These are phyloP conservation scores for Globisporangium abappressorium DNA, from an alignment of 352 stramenopile genomes.

Conservation along the genomic window DNA sequence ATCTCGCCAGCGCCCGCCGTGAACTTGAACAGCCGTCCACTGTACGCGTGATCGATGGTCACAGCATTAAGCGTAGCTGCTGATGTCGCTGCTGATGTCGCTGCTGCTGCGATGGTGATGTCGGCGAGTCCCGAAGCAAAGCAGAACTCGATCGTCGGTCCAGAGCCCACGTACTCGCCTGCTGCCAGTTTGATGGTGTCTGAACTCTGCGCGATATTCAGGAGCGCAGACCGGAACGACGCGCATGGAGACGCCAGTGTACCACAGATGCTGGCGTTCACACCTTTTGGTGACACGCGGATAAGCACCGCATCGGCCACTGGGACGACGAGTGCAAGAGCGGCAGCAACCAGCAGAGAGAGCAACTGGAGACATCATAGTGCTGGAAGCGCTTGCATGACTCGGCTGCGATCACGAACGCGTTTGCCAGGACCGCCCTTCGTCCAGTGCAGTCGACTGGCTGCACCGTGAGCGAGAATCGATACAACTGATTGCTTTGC, in stretches of 20 bases:
- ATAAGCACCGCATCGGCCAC: conserved; percentile 19
- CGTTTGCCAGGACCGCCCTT: neutral
- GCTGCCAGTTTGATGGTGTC: conserved; percentile 2
- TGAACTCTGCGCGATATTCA: neutral
- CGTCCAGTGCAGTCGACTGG: neutral
- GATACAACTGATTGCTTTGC: neutral
- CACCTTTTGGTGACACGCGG: neutral
- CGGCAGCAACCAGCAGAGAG: neutral
- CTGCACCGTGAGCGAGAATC: neutral
- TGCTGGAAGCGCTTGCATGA: neutral
- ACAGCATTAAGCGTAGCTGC: neutral
- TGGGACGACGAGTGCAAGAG: conserved; percentile 1
- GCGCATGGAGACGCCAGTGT: neutral
- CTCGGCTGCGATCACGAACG: neutral
- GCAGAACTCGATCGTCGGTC: conserved; percentile 6
- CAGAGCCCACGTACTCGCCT: conserved; percentile 5
- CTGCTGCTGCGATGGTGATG: conserved; percentile 3
- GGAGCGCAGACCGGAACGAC: conserved; percentile 4
- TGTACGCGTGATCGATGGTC: conserved; percentile 10
- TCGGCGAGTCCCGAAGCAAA: neutral
- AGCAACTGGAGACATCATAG: neutral
- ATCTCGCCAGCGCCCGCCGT: neutral
- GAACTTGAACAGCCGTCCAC: conserved; percentile 1
- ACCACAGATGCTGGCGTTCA: neutral
- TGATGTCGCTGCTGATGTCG: too few species aligned